A percentile compares a stretch with the other conserved stretches of the same genome.
phyloP scores from a whole-genome alignment of 2,329 filamentous ascomycete species.

The Alternaria brassicicola region DNA sequence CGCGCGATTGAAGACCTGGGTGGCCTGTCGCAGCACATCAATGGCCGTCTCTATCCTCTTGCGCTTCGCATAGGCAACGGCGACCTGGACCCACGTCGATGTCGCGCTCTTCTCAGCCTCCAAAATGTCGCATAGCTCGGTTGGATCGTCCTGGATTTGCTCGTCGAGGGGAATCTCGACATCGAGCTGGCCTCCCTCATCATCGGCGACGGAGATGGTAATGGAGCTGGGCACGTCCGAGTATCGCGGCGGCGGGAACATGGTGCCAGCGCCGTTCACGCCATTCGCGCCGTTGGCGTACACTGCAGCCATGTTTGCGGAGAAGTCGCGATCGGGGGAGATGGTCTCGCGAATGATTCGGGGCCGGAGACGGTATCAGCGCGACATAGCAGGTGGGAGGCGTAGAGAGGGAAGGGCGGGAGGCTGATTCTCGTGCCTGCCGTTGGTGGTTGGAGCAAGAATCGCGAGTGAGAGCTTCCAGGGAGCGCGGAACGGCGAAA shows the following conservation, averaged over 20 bases:
- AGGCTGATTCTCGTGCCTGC: conserved; percentile 23
- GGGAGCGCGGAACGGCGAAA: conserved; percentile 23
- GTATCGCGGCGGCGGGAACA: conserved; percentile 57
- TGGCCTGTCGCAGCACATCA: conserved; percentile 73
- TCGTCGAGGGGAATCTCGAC: conserved; percentile 95
- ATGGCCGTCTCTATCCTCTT: conserved; percentile 85
- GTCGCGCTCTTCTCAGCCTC: conserved; percentile 93
- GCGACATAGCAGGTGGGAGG: conserved; percentile 27
- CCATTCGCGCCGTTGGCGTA: conserved; percentile 58
- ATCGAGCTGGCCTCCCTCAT: conserved; percentile 67
- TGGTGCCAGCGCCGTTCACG: conserved; percentile 53
- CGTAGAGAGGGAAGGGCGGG: conserved; percentile 15
- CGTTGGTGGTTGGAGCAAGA: conserved; percentile 26
- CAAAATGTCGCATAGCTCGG: conserved; percentile 90
- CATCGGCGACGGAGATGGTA: conserved; percentile 67
- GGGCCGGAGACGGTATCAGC: conserved; percentile 16
- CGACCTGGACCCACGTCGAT: conserved; percentile 97
- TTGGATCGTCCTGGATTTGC: conserved; percentile 83
- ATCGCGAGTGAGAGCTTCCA: conserved; percentile 18
- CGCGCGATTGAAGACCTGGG: conserved; percentile 71
- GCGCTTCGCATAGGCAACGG: conserved; percentile 95
- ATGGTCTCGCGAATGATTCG: conserved; percentile 1
- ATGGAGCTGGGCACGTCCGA: conserved; percentile 67
- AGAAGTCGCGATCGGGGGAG: conserved; percentile 16
- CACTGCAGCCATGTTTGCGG: conserved; percentile 56